phyloP scores from a whole-genome alignment of 2,329 filamentous ascomycete species.

The Neofusicoccum sp. region DNA sequence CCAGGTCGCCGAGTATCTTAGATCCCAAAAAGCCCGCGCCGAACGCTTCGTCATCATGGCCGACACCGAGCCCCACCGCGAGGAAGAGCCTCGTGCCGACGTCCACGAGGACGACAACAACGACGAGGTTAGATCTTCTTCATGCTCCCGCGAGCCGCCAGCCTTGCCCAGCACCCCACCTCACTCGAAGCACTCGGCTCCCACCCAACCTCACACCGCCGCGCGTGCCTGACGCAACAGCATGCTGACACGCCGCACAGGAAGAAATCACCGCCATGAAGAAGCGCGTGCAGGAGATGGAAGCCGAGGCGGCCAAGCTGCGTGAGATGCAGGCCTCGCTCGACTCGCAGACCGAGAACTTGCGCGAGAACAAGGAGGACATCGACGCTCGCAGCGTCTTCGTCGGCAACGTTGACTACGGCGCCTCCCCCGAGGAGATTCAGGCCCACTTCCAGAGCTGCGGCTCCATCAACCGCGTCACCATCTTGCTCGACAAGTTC shows the following conservation, averaged over 20 bases:
- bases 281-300: slow-evolving; percentile 58
- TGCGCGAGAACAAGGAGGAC: slow-evolving; percentile 92
- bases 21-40: not conserved
- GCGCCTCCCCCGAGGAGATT: slow-evolving; percentile 94
- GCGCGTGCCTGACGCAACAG: not conserved
- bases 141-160: not conserved
- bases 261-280: slow-evolving; percentile 55
- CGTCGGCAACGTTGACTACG: slow-evolving; percentile 98
- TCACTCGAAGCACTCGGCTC: not conserved
- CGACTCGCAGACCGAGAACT: slow-evolving; percentile 80
- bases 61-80: slow-evolving; percentile 21
- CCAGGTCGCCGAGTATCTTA: not conserved
- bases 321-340: slow-evolving; percentile 62
- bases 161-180: not conserved
- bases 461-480: slow-evolving; percentile 96
- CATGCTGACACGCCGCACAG: slow-evolving; percentile 25
- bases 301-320: slow-evolving; percentile 61
- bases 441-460: slow-evolving; percentile 98
- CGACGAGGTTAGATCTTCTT: slow-evolving; percentile 35
- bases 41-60: slow-evolving; percentile 19
- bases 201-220: not conserved
- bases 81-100: slow-evolving; percentile 30
- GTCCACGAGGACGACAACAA: slow-evolving; percentile 35
- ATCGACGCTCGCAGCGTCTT: slow-evolving; percentile 96
- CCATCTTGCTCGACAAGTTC: slow-evolving; percentile 96